A percentile compares a stretch with the other conserved stretches of the same genome.
Evolutionary conservation across 306 rosid genomes (phyloP).

Genomic region (Lathyrus tuberosus): DNA sequence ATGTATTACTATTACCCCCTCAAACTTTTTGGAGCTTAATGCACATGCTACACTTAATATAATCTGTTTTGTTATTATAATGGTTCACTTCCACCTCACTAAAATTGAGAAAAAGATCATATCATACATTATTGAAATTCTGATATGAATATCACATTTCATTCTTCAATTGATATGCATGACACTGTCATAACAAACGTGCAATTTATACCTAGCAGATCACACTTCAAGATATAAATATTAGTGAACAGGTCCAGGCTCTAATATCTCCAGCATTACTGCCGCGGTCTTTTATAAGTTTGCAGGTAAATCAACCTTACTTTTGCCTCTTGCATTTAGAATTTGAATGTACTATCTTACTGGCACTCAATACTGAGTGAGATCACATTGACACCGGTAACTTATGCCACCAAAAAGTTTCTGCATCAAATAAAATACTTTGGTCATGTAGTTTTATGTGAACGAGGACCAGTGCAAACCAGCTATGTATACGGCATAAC

Average conservation of each 20-base stretch:
- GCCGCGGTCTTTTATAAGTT: slow-evolving; percentile 83
- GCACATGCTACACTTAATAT: too few relatives aligned
- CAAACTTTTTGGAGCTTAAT: too few relatives aligned
- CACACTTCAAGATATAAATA: slow-evolving; percentile 69
- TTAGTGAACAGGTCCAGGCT: slow-evolving; percentile 82
- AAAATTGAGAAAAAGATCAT: too few relatives aligned
- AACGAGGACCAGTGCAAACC: slow-evolving; percentile 10
- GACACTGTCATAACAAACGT: slow-evolving; percentile 28
- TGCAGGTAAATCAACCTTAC: slow-evolving; percentile 61
- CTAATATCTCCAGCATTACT: slow-evolving; percentile 88
- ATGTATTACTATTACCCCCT: too few relatives aligned
- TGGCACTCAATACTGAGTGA: not conserved
- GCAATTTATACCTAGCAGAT: slow-evolving; percentile 61
- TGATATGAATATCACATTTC: slow-evolving; percentile 4
- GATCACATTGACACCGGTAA: slow-evolving; percentile 10
- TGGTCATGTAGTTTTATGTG: not conserved
- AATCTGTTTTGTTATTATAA: too few relatives aligned
- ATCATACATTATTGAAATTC: not conserved
- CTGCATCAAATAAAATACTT: slow-evolving; percentile 26
- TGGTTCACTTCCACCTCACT: too few relatives aligned
- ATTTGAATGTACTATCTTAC: slow-evolving; percentile 6
- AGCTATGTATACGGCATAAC: slow-evolving; percentile 1
- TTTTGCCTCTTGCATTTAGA: slow-evolving; percentile 8
- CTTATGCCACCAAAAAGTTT: slow-evolving; percentile 1
- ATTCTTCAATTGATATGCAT: slow-evolving; percentile 15